Percentiles rank a stretch among this genome's conserved stretches.
Conservation (phyloP, 2,329 filamentous ascomycete genomes). For the Xylaria sp. region DNA sequence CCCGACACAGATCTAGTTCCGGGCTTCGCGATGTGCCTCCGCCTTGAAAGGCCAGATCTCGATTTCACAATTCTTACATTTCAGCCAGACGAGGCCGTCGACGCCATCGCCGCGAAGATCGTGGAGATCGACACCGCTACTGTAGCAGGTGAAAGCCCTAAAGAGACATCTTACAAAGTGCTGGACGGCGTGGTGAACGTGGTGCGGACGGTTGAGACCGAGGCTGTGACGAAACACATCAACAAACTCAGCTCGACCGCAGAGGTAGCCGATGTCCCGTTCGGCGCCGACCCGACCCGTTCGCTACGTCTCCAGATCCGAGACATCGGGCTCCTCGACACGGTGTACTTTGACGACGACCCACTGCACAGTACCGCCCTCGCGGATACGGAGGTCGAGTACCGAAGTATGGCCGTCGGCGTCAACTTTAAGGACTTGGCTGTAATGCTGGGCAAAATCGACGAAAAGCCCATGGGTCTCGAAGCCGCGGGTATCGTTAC, state of each 20-base stretch:
- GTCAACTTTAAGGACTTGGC: conserved; percentile 36
- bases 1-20: conserved; percentile 25
- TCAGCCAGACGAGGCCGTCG: conserved; percentile 5
- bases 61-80: conserved; percentile 24
- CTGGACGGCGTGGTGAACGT: conserved; percentile 15
- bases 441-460: conserved; percentile 31
- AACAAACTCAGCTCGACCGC: conserved; percentile 14
- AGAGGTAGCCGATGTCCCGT: conserved; percentile 13
- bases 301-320: conserved; percentile 28
- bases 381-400: conserved; percentile 38
- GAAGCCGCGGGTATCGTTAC: conserved; percentile 49
- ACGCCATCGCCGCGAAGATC: conserved; percentile 13
- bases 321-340: conserved; percentile 36
- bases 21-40: conserved; percentile 24
- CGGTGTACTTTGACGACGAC: conserved; percentile 40
- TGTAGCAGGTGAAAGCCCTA: conserved; percentile 8
- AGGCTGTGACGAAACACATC: conserved; percentile 25
- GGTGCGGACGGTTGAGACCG: conserved; percentile 15
- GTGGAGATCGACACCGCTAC: conserved; percentile 19
- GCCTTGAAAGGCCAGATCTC: conserved; percentile 22
- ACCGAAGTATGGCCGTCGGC: conserved; percentile 35
- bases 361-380: not conserved
- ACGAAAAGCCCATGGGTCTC: conserved; percentile 26
- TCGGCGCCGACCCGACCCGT: conserved; percentile 18
- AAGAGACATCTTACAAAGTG: conserved; percentile 24